Evolutionary conservation across 2,329 filamentous ascomycete genomes (phyloP).

Genomic region (Pyrenochaeta sp.): DNA sequence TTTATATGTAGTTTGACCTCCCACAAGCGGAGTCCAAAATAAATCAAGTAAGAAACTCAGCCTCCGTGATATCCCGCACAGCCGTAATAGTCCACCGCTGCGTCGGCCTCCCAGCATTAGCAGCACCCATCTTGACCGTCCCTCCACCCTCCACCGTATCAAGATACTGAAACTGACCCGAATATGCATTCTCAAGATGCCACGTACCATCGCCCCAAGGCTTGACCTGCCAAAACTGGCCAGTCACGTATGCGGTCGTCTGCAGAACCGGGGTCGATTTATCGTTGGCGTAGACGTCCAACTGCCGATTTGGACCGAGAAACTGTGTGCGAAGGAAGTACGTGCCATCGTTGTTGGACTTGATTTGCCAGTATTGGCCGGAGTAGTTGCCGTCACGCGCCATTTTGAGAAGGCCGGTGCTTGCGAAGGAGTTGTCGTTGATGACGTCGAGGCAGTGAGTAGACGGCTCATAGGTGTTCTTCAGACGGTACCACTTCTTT

Average conservation of each 20-base stretch:
- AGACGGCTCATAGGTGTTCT: constrained; percentile 19
- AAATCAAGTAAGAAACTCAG: background rate
- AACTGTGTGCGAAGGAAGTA: constrained; percentile 28
- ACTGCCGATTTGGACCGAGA: constrained; percentile 22
- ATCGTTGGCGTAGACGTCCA: constrained; percentile 26
- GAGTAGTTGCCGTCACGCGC: constrained; percentile 21
- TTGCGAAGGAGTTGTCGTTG: constrained; percentile 24
- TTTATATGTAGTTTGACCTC: too few species aligned
- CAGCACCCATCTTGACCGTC: constrained; percentile 18
- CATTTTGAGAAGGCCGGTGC: constrained; percentile 22
- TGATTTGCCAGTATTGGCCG: constrained; percentile 36
- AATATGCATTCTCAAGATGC: constrained; percentile 26
- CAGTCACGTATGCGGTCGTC: constrained; percentile 9
- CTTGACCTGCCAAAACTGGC: constrained; percentile 27
- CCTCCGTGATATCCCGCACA: constrained; percentile 24
- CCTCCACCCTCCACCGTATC: constrained; percentile 25
- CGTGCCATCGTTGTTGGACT: constrained; percentile 18
- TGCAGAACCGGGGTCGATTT: constrained; percentile 23
- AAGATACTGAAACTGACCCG: constrained; percentile 18
- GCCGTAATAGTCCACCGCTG: constrained; percentile 30
- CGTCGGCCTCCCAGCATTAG: constrained; percentile 21
- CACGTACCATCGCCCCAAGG: constrained; percentile 32
- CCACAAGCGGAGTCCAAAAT: too few species aligned
- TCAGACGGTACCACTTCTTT: constrained; percentile 31
- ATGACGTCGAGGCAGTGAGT: constrained; percentile 31